Percentiles rank a stretch among this genome's conserved stretches.
Evolutionary conservation across 1,139 yeast species (phyloP).

Genomic region (Sugiyamaella castrensis): DNA sequence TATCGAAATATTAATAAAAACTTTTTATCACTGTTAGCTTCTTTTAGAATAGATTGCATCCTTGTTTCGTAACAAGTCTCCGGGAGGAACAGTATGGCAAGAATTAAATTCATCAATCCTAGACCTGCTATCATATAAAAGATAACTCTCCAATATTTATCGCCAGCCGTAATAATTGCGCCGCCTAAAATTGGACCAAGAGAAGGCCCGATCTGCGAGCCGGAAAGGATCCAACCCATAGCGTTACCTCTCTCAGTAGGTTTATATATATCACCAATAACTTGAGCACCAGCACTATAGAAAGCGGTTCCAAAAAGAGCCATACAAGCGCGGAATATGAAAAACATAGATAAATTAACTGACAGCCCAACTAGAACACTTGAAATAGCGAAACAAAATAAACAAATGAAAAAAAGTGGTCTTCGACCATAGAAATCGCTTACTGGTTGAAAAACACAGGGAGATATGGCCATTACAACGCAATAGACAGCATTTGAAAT

Average conservation of each 20-base stretch:
- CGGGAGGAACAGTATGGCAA: constrained; percentile 58
- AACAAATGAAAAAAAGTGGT: constrained; percentile 42
- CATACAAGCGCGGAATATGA: constrained; percentile 45
- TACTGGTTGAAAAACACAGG: constrained; percentile 48
- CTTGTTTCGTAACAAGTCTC: constrained; percentile 53
- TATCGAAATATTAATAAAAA: constrained; percentile 45
- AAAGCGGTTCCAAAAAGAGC: constrained; percentile 55
- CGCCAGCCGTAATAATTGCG: constrained; percentile 54
- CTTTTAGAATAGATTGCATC: constrained; percentile 40
- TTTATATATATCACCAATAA: constrained; percentile 69
- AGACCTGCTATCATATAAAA: constrained; percentile 50
- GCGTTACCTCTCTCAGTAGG: constrained; percentile 71
- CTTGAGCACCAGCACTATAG: constrained; percentile 81
- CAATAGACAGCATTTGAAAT: constrained; percentile 50
- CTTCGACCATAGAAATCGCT: constrained; percentile 51
- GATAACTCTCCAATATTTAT: constrained; percentile 47
- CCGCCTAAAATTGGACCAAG: constrained; percentile 83
- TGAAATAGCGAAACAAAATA: constrained; percentile 38
- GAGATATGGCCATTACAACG: constrained; percentile 50
- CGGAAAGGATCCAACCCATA: constrained; percentile 74
- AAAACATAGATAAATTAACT: constrained; percentile 50
- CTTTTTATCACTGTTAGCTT: constrained; percentile 38
- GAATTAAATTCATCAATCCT: constrained; percentile 51
- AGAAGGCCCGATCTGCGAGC: constrained; percentile 76
- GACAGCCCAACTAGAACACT: constrained; percentile 46